Conservation (phyloP, 768 basidiomycete genomes). For the Pleurotus sapidus region DNA sequence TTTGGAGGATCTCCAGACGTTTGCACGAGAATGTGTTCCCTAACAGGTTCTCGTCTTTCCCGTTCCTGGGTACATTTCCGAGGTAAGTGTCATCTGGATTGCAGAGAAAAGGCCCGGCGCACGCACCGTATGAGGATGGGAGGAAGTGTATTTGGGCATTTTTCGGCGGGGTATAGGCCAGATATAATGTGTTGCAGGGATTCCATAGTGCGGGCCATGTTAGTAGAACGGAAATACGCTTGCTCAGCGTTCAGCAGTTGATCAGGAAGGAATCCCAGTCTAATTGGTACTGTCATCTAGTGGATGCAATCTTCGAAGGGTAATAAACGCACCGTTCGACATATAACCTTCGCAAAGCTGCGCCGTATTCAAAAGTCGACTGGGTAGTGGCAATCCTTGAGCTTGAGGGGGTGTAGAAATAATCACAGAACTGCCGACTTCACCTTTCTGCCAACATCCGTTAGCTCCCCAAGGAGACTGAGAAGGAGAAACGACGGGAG, state of each 20-base stretch:
- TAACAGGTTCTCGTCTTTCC: conserved; percentile 66
- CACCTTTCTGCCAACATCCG: conserved; percentile 69
- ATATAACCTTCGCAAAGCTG: conserved; percentile 59
- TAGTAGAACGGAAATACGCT: conserved; percentile 71
- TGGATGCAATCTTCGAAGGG: too few relatives aligned
- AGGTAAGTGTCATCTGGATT: not conserved
- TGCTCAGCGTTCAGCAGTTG: conserved; percentile 36
- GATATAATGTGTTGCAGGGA: conserved; percentile 71
- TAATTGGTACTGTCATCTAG: conserved; percentile 17
- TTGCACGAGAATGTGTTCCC: conserved; percentile 71
- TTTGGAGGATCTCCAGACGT: conserved; percentile 57
- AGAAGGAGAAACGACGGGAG: not conserved
- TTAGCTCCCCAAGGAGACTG: conserved; percentile 71
- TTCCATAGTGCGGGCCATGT: conserved; percentile 75
- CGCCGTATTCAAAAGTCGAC: conserved; percentile 68
- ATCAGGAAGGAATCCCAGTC: conserved; percentile 65
- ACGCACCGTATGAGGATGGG: conserved; percentile 53
- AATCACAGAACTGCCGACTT: conserved; percentile 6
- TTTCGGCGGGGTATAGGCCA: conserved; percentile 62
- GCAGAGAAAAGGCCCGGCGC: too few relatives aligned
- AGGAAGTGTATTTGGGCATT: conserved; percentile 47
- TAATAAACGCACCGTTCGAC: conserved; percentile 51
- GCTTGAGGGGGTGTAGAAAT: conserved; percentile 1
- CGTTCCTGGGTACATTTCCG: conserved; percentile 42
- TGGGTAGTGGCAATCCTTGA: conserved; percentile 18